Base-by-base conservation (phyloP, 1,284 basidiomycete species). In the Boletellus deceptivus region DNA sequence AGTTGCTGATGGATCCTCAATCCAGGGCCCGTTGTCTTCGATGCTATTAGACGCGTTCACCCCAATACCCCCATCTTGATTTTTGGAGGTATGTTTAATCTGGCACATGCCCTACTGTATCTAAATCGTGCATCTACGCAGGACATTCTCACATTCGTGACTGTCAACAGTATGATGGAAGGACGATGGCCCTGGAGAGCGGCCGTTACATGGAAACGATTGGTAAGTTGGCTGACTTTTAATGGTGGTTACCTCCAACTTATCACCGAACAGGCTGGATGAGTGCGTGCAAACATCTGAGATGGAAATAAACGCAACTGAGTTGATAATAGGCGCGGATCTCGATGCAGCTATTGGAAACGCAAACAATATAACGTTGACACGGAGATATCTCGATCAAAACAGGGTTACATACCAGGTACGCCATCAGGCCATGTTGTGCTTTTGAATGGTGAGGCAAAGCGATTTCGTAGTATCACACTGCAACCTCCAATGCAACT, bases 201-300 rank as follows among this genome's bases (percentile, higher is more conserved):
- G 91, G 91, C 41, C 76, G 89, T 22, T 94, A 92, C 67, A 87
- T 93, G 83, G 91, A 94, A 70, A 93, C 91, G 6, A 75, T 93
- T 50, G 89, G 89, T 74, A 64, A 57, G 73, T 59, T 14, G 4
- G 3, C 31, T 34, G 3, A 16, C 18, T 46, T 33, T 3, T 4
- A n/a, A n/a, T 40, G 10, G 34, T 10, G 16, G 14, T 10, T 14
- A n/a, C 5, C 9, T 34, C 27, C 4, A 22, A n/a, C 33, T 35
- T 0, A 18, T n/a, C 3, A 8, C 27, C 40, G 24, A 24, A 36
- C 38, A 70, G 68, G 64, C 17, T 70, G 68, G 64, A 69, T 70
- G 65, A 70, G 68, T 70, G 31, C 6, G 50, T 54, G 2, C 3
- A 17, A 33, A 18, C 14, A 44, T 38, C 4, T 38, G 27, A 48